Percentiles rank a stretch among this genome's conserved stretches.
Conservation (phyloP, 2,329 filamentous ascomycete species). For the Diplodia intermedia region DNA sequence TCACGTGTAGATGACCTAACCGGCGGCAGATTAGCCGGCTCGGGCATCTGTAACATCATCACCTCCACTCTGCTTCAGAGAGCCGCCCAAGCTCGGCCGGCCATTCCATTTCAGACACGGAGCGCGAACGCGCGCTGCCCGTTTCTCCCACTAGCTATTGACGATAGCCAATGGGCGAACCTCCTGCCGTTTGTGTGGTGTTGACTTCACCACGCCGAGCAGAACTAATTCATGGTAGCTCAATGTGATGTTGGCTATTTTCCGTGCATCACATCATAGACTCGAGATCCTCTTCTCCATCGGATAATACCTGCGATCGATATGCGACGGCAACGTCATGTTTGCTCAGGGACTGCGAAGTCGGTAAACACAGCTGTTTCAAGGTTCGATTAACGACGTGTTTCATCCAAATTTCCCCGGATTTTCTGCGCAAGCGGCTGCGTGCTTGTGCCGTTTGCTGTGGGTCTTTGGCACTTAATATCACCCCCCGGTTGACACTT, state of each 20-base stretch:
- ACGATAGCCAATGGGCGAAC: not conserved
- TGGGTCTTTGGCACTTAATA: conserved; percentile 14
- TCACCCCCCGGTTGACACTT: not conserved
- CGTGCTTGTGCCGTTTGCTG: not conserved
- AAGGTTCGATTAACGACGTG: conserved; percentile 6
- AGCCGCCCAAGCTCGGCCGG: not conserved
- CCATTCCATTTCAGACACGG: conserved; percentile 28
- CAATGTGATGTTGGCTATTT: not conserved
- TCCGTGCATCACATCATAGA: not conserved
- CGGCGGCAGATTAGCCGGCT: not conserved
- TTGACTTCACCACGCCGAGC: not conserved
- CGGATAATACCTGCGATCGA: not conserved
- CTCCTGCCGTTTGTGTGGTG: not conserved
- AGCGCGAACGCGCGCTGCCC: not conserved
- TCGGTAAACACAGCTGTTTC: conserved; percentile 7
- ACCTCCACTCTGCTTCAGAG: conserved; percentile 5
- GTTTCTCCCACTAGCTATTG: not conserved
- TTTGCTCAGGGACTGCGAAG: not conserved
- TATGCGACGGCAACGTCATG: not conserved
- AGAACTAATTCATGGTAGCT: not conserved
- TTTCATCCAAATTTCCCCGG: conserved; percentile 25
- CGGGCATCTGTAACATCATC: conserved; percentile 1
- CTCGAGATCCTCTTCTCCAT: not conserved
- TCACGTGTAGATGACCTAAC: conserved; percentile 5
- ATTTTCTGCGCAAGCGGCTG: conserved; percentile 7